A percentile compares a stretch with the other conserved stretches of the same genome.
These are phyloP conservation scores for Starmerella vaccinii DNA, from an alignment of 805 yeast genomes.

Conservation along the genomic window DNA sequence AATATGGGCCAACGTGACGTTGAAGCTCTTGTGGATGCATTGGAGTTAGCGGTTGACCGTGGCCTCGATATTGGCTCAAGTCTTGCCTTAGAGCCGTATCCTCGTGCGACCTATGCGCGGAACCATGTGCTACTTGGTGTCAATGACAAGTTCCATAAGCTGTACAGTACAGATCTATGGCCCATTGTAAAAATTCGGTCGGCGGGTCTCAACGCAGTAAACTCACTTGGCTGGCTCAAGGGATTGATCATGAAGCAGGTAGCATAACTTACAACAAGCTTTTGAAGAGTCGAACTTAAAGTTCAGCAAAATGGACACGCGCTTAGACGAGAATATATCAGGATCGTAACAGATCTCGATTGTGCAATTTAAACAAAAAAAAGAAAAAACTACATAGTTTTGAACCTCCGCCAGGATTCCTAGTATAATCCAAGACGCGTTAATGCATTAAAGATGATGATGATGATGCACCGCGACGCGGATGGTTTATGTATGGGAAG, in stretches of 20 bases:
- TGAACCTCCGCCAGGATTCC: too few species aligned
- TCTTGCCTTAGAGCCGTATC: slow-evolving; percentile 75
- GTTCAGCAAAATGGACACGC: too few species aligned
- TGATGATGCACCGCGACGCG: too few species aligned
- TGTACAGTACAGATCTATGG: slow-evolving; percentile 60
- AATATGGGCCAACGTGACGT: slow-evolving; percentile 97
- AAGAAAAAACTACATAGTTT: too few species aligned
- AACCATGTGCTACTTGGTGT: slow-evolving; percentile 77
- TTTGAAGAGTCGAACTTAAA: too few species aligned
- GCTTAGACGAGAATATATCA: too few species aligned
- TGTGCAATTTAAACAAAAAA: too few species aligned
- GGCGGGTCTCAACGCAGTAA: slow-evolving; percentile 61
- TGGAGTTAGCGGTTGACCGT: slow-evolving; percentile 59
- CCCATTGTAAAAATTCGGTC: slow-evolving; percentile 71
- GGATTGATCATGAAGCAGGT: slow-evolving; percentile 54
- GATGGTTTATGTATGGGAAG: neutral
- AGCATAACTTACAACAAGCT: slow-evolving; percentile 4
- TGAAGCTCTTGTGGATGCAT: slow-evolving; percentile 51
- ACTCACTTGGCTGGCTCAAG: slow-evolving; percentile 55
- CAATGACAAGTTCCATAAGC: slow-evolving; percentile 83
- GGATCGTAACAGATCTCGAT: neutral
- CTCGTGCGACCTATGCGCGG: slow-evolving; percentile 66
- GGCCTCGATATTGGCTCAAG: slow-evolving; percentile 84
- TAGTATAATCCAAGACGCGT: neutral
- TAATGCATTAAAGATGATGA: too few species aligned